Conservation (phyloP, 768 basidiomycete species). For the Dentipellis sp. region DNA sequence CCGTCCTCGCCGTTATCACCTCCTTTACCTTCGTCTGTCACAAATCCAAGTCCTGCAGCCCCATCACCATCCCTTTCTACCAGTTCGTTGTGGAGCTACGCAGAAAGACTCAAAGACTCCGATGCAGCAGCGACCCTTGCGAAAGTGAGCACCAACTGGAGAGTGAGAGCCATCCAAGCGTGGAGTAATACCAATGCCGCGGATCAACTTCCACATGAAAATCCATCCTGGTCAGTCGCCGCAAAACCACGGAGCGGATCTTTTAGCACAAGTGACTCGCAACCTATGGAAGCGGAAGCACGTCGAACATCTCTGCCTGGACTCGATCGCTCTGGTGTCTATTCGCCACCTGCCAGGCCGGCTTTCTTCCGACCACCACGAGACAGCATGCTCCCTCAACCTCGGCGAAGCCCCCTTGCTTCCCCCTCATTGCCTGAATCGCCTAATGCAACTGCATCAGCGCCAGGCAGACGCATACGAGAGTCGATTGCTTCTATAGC, state of each 20-base stretch:
- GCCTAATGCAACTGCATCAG: slow-evolving; percentile 24
- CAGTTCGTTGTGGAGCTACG: slow-evolving; percentile 51
- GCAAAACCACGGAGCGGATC: neutral
- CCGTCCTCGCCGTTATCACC: slow-evolving; percentile 28
- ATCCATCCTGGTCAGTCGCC: slow-evolving; percentile 1
- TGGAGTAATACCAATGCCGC: slow-evolving; percentile 15
- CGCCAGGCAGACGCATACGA: slow-evolving; percentile 29
- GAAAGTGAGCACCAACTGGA: slow-evolving; percentile 71
- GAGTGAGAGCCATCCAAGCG: slow-evolving; percentile 46
- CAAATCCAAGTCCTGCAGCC: slow-evolving; percentile 18
- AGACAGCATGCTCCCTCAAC: slow-evolving; percentile 40
- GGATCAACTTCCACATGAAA: slow-evolving; percentile 15
- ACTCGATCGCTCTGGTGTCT: slow-evolving; percentile 25
- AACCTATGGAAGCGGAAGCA: slow-evolving; percentile 8
- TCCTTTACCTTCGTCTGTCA: slow-evolving; percentile 19
- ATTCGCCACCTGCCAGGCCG: slow-evolving; percentile 51
- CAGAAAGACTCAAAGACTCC: slow-evolving; percentile 65
- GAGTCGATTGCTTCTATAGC: slow-evolving; percentile 35
- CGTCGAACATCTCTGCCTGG: slow-evolving; percentile 34
- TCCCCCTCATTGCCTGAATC: slow-evolving; percentile 3
- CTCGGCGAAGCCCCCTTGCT: slow-evolving; percentile 11
- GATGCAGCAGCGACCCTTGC: slow-evolving; percentile 61
- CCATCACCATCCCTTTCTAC: slow-evolving; percentile 9
- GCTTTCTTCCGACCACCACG: slow-evolving; percentile 46
- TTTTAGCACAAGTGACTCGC: neutral